These are phyloP conservation scores for Pontederia crassipes DNA, from an alignment of 176 grass and related monocot genomes.

Conservation along the genomic window DNA sequence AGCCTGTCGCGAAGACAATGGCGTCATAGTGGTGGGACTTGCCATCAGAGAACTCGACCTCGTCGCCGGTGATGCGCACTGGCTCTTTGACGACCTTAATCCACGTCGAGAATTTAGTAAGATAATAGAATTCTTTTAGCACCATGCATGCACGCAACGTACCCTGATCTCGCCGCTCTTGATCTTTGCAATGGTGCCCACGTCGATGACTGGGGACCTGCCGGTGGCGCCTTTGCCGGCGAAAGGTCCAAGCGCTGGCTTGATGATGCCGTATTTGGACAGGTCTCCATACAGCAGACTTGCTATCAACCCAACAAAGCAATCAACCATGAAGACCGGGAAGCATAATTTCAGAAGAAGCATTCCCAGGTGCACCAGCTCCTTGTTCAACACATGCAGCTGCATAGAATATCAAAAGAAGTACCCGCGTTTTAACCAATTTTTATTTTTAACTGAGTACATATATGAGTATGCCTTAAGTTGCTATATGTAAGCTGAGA, in stretches of 20 bases:
- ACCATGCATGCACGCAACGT: neutral
- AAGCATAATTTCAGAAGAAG: constrained; percentile 23
- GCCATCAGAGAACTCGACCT: constrained; percentile 13
- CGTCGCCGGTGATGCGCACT: constrained; percentile 6
- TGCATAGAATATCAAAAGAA: constrained; percentile 2
- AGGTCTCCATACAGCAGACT: constrained; percentile 32
- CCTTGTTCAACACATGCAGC: constrained; percentile 52
- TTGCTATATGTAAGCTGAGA: too few relatives aligned
- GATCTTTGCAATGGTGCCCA: constrained; percentile 26
- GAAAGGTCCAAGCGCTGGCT: constrained; percentile 25
- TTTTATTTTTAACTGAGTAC: too few relatives aligned
- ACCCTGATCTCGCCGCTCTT: constrained; percentile 31
- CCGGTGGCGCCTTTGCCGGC: constrained; percentile 15
- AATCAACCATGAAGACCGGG: constrained; percentile 29
- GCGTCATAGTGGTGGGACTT: constrained; percentile 8
- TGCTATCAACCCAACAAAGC: constrained; percentile 18
- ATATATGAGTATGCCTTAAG: too few relatives aligned
- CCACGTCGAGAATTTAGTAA: too few relatives aligned
- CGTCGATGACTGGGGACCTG: constrained; percentile 25
- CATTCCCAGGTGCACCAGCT: constrained; percentile 47
- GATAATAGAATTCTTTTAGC: neutral
- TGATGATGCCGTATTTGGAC: constrained; percentile 34
- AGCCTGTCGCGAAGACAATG: constrained; percentile 43
- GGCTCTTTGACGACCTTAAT: neutral
- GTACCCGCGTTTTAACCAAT: too few relatives aligned